Evolutionary conservation across 1,284 basidiomycete genomes (phyloP).

Genomic region (Naganishia albida): DNA sequence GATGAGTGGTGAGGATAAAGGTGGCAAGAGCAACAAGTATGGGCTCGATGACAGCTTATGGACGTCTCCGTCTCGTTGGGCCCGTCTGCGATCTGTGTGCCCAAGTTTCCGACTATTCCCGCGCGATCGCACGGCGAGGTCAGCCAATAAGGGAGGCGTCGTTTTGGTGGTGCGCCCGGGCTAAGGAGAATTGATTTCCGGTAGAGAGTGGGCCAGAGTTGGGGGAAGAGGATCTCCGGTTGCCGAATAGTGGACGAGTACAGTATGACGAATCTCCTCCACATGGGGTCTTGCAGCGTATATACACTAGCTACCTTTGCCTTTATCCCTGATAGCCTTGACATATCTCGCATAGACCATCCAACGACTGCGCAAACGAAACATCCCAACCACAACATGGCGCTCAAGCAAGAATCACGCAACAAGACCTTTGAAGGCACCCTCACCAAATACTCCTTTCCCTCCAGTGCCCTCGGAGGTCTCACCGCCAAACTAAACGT

Average conservation of each 20-base stretch:
- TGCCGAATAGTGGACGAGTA: neutral
- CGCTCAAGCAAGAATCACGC: conserved; percentile 62
- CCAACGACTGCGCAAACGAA: too few species aligned
- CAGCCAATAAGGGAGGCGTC: conserved; percentile 9
- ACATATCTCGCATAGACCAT: too few species aligned
- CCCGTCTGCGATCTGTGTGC: neutral
- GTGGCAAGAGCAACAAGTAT: too few species aligned
- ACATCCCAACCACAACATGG: conserved; percentile 53
- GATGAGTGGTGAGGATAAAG: neutral
- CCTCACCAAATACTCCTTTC: conserved; percentile 83
- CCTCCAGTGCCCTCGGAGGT: conserved; percentile 73
- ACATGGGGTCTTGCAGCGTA: too few species aligned
- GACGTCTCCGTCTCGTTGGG: neutral
- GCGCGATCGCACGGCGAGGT: conserved; percentile 8
- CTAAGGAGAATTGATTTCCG: neutral
- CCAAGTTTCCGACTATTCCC: conserved; percentile 12
- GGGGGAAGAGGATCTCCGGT: too few species aligned
- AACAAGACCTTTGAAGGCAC: conserved; percentile 78
- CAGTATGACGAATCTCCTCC: neutral
- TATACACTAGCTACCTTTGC: too few species aligned
- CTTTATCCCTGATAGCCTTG: too few species aligned
- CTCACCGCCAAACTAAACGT: conserved; percentile 84
- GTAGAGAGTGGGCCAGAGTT: neutral
- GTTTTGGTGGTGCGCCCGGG: conserved; percentile 1
- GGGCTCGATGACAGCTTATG: neutral